Conservation (phyloP, 2,329 filamentous ascomycete species). For the Hypoxylon sp. region DNA sequence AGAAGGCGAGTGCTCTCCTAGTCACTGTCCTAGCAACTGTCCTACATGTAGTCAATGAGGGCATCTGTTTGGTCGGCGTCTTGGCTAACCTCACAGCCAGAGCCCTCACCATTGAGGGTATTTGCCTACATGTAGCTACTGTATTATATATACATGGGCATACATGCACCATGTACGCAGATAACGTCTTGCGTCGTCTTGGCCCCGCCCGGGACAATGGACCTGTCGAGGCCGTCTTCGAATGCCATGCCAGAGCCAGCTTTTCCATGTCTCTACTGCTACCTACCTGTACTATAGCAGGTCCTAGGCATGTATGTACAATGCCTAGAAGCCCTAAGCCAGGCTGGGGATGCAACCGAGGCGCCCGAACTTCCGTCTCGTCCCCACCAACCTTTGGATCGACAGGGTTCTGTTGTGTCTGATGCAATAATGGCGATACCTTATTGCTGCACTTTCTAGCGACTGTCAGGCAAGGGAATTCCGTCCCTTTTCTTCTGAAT, state of each 20-base stretch:
- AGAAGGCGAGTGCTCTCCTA: not conserved
- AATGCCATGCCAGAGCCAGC: not conserved
- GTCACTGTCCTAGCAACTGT: too few relatives aligned
- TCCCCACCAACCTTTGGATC: slow-evolving; percentile 25
- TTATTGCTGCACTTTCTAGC: slow-evolving; percentile 24
- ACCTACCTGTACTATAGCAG: too few relatives aligned
- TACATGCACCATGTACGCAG: not conserved
- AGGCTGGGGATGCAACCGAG: slow-evolving; percentile 17
- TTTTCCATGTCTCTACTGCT: not conserved
- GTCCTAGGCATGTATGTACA: too few relatives aligned
- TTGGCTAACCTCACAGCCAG: not conserved
- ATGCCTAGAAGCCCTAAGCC: not conserved
- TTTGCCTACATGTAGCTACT: not conserved
- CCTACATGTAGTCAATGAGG: too few relatives aligned
- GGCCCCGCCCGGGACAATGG: not conserved
- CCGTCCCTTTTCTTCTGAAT: slow-evolving; percentile 9
- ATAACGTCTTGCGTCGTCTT: not conserved
- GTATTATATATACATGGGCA: not conserved
- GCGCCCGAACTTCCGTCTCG: slow-evolving; percentile 8
- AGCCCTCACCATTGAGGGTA: too few relatives aligned
- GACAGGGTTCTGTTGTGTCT: slow-evolving; percentile 21
- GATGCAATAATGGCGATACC: slow-evolving; percentile 34
- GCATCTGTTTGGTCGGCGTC: too few relatives aligned
- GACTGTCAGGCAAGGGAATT: slow-evolving; percentile 7
- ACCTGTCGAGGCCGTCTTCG: too few relatives aligned